Evolutionary conservation across 2,329 filamentous ascomycete species (phyloP).

Genomic region (Colletotrichum navitas): DNA sequence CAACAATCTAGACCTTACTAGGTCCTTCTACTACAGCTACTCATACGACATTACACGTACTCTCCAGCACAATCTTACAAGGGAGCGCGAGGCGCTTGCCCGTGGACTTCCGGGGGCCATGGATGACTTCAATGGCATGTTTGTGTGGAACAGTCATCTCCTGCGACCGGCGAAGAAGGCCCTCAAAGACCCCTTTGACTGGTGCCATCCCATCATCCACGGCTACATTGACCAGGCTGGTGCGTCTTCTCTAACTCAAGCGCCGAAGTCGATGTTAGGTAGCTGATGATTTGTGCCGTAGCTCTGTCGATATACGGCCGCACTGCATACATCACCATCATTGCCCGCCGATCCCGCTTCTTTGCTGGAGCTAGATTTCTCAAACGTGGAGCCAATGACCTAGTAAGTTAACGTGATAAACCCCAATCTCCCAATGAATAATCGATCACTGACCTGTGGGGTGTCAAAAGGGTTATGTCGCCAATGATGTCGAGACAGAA

Average conservation of each 20-base stretch:
- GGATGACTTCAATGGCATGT: conserved; percentile 90
- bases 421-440: background rate
- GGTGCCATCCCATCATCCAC: conserved; percentile 96
- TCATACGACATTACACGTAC: conserved; percentile 96
- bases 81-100: conserved; percentile 79
- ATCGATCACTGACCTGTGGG: background rate
- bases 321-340: conserved; percentile 91
- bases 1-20: conserved; percentile 89
- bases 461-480: conserved; percentile 81
- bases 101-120: conserved; percentile 66
- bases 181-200: conserved; percentile 88
- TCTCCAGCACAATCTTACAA: conserved; percentile 90
- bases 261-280: background rate
- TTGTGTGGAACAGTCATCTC: conserved; percentile 96
- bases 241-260: conserved; percentile 43
- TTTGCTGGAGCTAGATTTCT: conserved; percentile 96
- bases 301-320: conserved; percentile 88
- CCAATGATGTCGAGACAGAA: conserved; percentile 98
- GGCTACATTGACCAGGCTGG: conserved; percentile 94
- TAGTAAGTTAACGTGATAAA: conserved; percentile 56
- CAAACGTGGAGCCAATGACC: conserved; percentile 93
- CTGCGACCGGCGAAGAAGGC: conserved; percentile 78
- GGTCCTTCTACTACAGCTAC: conserved; percentile 98
- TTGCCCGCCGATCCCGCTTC: conserved; percentile 89
- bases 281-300: conserved; percentile 39